Evolutionary conservation across 2,329 filamentous ascomycete species (phyloP), one percentile per base, ranked within the genome.

Genomic region (Xylaria sp.): DNA sequence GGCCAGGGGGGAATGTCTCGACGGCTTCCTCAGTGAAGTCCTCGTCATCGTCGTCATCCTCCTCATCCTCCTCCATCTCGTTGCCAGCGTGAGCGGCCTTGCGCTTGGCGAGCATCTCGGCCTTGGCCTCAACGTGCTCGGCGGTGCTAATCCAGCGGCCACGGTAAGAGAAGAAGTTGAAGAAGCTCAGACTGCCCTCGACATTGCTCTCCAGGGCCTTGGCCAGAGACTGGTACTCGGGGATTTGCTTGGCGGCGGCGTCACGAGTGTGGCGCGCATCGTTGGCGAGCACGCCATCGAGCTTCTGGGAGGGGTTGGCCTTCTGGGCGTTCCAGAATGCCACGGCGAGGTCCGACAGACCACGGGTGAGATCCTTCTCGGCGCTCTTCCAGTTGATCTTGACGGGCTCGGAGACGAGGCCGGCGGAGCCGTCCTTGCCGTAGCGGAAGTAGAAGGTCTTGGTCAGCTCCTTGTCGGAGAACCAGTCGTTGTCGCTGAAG

Each of bases 381-480:
- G 85, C 83, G 63, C 65, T 68, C 84, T 88, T 89, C 88, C 88
- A 90, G 76, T 86, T 81, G 77, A 92, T 88, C 75, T 87, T 86
- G 70, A 92, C 87, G 5, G 90, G 90, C 76, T 90, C 88, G 0
- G 88, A 90, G 17, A 92, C 89, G 7, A 91, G 82, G 38, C 88
- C 88, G 40, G 85, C 83, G 85, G 85, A 89, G 73, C 83, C 80
- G 77, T 87, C 83, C 74, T 83, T 83, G 65, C 84, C 83, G 77
- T 86, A 85, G 65, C 89, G 85, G 82, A 86, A 90, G 82, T 86
- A 89, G 79, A 92, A 91, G 68, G 86, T 87, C 85, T 92, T 92
- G 75, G 88, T 85, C 51, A 92, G 79, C 68, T 86, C 83, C 40
- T 81, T 81, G 77, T 91, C 84, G 71, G 84, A 79, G 76, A 92